Conservation (phyloP, 805 yeast genomes). For the Pichia deserticola region DNA sequence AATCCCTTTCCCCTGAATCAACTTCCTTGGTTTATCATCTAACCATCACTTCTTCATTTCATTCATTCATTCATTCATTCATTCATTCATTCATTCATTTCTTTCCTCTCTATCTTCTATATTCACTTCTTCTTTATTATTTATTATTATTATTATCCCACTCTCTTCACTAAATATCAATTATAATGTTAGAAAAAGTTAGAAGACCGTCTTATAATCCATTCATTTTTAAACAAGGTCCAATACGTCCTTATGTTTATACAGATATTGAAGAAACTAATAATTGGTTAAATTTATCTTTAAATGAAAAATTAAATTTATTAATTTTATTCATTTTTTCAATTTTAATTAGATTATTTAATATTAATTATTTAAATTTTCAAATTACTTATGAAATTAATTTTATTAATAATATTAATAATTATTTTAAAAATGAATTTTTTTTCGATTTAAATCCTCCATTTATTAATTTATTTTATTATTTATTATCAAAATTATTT, state of each 20-base stretch:
- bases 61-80: too few relatives aligned
- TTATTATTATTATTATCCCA: too few relatives aligned
- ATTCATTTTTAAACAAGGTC: conserved; percentile 3
- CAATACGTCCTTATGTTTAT: conserved; percentile 7
- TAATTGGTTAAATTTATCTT: neutral
- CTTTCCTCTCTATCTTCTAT: too few relatives aligned
- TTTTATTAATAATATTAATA: conserved; percentile 37
- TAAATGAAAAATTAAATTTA: conserved; percentile 14
- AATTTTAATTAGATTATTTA: conserved; percentile 46
- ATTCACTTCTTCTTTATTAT: too few relatives aligned
- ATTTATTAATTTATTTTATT: conserved; percentile 63
- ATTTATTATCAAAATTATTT: conserved; percentile 48
- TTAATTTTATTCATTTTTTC: conserved; percentile 30
- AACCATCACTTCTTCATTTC: too few relatives aligned
- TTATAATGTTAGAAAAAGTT: too few relatives aligned
- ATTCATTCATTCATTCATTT: too few relatives aligned
- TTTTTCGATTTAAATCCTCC: conserved; percentile 82
- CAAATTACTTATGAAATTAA: conserved; percentile 92
- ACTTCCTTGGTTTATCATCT: too few relatives aligned
- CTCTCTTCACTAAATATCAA: too few relatives aligned
- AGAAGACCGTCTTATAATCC: neutral
- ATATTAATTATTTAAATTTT: conserved; percentile 55
- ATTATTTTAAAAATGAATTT: conserved; percentile 58
- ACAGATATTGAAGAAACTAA: neutral
- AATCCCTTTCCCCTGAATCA: too few relatives aligned